These are phyloP conservation scores for Diplodia sapinea DNA, from an alignment of 2,329 filamentous ascomycete genomes.

Conservation along the genomic window DNA sequence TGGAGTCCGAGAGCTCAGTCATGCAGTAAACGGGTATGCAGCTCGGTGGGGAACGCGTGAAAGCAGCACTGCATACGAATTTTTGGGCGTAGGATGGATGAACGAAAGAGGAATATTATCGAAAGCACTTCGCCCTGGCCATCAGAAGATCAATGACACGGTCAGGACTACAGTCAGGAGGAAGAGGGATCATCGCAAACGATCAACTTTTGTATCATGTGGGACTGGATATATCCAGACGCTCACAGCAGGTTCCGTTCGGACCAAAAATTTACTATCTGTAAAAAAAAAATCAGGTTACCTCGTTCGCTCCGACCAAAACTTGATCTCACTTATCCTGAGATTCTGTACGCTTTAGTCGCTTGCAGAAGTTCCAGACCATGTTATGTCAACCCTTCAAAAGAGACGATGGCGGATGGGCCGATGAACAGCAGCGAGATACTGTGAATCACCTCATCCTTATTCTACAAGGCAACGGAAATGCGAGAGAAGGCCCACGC, in stretches of 20 bases:
- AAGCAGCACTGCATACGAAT: background rate
- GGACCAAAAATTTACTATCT: background rate
- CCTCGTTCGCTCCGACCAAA: background rate
- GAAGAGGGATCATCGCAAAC: background rate
- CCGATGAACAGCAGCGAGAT: background rate
- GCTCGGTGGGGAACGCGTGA: too few species aligned
- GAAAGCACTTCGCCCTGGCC: background rate
- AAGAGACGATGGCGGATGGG: too few species aligned
- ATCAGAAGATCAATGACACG: background rate
- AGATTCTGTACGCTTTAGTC: background rate
- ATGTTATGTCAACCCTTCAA: background rate
- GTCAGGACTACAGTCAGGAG: background rate
- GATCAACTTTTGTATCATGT: slow-evolving; percentile 4
- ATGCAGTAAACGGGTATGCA: background rate
- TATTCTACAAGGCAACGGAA: background rate
- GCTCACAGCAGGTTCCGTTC: background rate
- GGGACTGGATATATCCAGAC: background rate
- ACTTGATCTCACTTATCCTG: background rate
- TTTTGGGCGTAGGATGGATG: background rate
- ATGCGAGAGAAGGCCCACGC: background rate
- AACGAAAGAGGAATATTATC: background rate
- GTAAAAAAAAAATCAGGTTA: background rate
- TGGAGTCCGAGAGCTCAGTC: slow-evolving; percentile 36
- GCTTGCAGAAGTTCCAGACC: background rate
- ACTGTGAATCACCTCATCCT: background rate